Evolutionary conservation across 306 rosid species (phyloP).

Genomic region (Glycyrrhiza uralensis): DNA sequence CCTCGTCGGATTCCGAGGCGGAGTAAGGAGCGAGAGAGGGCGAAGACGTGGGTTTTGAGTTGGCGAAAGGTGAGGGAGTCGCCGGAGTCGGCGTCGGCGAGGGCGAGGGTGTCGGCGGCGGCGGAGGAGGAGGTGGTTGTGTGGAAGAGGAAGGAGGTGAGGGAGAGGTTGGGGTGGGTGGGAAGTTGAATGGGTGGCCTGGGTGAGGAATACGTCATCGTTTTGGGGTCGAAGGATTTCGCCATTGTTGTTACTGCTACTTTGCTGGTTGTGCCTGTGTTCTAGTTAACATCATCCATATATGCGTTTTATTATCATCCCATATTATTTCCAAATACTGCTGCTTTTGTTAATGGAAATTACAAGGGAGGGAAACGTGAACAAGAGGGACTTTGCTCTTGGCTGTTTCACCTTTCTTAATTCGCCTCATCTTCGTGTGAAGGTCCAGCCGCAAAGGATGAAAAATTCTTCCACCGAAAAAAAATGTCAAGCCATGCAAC

Average conservation of each 20-base stretch:
- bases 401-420: neutral
- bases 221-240: conserved; percentile 32
- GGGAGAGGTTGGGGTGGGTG: conserved; percentile 35
- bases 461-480: too few relatives aligned
- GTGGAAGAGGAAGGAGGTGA: conserved; percentile 51
- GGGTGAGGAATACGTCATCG: conserved; percentile 35
- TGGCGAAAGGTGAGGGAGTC: conserved; percentile 39
- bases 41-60: conserved; percentile 30
- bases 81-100: conserved; percentile 32
- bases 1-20: conserved; percentile 13
- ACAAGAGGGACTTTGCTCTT: neutral
- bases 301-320: too few relatives aligned
- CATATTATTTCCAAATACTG: neutral
- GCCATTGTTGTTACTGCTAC: conserved; percentile 38
- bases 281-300: neutral
- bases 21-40: conserved; percentile 22
- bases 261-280: neutral
- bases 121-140: conserved; percentile 24
- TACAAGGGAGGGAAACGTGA: too few relatives aligned
- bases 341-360: too few relatives aligned
- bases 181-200: conserved; percentile 45
- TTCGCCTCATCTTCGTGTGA: neutral
- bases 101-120: conserved; percentile 24
- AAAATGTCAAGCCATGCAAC: too few relatives aligned
- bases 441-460: too few relatives aligned